Conservation (phyloP, 2,329 filamentous ascomycete species). For the Celoporthe dispersa region DNA sequence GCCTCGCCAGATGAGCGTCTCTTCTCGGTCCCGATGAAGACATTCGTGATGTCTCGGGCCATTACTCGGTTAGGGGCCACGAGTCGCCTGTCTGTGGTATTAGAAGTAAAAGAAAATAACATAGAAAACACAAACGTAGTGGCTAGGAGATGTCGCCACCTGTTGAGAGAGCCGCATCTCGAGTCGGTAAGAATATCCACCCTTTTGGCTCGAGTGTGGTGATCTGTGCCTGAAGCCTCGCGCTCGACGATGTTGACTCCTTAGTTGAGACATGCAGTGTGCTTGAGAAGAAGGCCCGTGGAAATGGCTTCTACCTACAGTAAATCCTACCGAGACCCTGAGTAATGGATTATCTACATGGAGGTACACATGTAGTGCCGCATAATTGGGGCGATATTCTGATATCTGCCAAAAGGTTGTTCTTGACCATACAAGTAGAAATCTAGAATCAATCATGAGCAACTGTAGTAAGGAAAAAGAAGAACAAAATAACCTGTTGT, state of each 20-base stretch:
- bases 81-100: no score
- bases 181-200: background rate
- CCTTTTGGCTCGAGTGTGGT: background rate
- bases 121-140: background rate
- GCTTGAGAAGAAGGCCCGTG: background rate
- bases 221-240: background rate
- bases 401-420: no score
- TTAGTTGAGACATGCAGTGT: background rate
- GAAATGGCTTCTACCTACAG: no score
- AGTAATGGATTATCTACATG: no score
- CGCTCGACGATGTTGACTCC: background rate
- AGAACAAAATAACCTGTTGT: background rate
- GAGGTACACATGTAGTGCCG: no score
- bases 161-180: no score
- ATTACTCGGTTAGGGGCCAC: background rate
- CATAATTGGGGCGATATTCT: no score
- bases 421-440: no score
- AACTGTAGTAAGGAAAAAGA: background rate
- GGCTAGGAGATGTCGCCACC: no score
- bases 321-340: no score
- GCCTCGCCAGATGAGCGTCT: background rate
- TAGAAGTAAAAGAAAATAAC: background rate
- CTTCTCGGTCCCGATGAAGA: no score
- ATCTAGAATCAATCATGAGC: no score
- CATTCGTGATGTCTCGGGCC: background rate